Evolutionary conservation across 2,329 filamentous ascomycete genomes (phyloP).

Genomic region (Botrytis deweyae): DNA sequence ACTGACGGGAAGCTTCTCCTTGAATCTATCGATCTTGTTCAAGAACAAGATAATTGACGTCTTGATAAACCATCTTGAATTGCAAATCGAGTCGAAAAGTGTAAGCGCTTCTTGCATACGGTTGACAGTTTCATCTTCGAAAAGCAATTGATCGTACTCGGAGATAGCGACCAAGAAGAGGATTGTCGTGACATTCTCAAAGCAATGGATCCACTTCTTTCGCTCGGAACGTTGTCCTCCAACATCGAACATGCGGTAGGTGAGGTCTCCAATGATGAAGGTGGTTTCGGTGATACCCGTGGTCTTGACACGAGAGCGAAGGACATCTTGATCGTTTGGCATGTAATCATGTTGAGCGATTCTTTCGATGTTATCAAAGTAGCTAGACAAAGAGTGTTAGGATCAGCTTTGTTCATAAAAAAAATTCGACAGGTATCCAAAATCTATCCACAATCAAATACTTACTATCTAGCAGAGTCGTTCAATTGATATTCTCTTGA

Average conservation of each 20-base stretch:
- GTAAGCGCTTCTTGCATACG: constrained; percentile 90
- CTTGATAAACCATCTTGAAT: constrained; percentile 87
- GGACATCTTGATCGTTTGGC: constrained; percentile 90
- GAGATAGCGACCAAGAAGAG: constrained; percentile 94
- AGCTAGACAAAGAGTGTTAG: constrained; percentile 53
- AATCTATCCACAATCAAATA: constrained; percentile 26
- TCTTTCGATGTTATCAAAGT: constrained; percentile 76
- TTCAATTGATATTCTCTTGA: constrained; percentile 83
- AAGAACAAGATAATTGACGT: constrained; percentile 86
- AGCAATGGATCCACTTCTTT: constrained; percentile 80
- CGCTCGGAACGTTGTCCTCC: constrained; percentile 72
- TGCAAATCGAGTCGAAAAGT: constrained; percentile 83
- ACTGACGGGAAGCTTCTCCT: constrained; percentile 77
- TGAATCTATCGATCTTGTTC: constrained; percentile 89
- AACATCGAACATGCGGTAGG: constrained; percentile 89
- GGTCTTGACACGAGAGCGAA: constrained; percentile 86
- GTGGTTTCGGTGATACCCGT: constrained; percentile 96
- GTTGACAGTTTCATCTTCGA: constrained; percentile 96
- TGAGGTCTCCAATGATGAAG: constrained; percentile 88
- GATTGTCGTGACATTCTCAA: constrained; percentile 80
- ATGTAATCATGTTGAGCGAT: constrained; percentile 77
- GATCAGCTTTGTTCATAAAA: not conserved
- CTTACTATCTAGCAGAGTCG: constrained; percentile 92
- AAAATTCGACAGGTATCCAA: not conserved
- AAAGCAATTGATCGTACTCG: constrained; percentile 93